phyloP scores from a whole-genome alignment of 257 asterid species.

The Parsonsia alboflavescens region DNA sequence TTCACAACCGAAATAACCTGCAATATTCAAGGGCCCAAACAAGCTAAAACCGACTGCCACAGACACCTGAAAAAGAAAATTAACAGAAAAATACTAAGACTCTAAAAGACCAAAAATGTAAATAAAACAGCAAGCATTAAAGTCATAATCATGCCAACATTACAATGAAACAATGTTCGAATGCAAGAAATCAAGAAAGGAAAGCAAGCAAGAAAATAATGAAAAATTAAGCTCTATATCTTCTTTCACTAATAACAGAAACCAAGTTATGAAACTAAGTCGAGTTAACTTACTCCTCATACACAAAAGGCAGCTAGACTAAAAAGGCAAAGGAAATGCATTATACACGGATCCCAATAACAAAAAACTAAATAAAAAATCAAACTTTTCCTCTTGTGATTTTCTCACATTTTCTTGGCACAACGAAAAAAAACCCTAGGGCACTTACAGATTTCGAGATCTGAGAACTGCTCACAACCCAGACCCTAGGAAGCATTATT shows the following conservation, averaged over 20 bases:
- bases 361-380: background rate
- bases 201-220: background rate
- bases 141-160: conserved; percentile 7
- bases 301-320: background rate
- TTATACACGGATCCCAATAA: background rate
- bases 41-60: conserved; percentile 27
- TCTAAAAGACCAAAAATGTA: background rate
- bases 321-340: background rate
- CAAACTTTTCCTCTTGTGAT: conserved; percentile 10
- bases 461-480: conserved; percentile 16
- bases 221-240: background rate
- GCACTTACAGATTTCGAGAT: conserved; percentile 15
- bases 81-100: background rate
- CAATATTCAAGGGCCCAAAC: conserved; percentile 19
- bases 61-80: conserved; percentile 45
- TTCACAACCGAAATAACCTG: conserved; percentile 11
- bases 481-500: conserved; percentile 17
- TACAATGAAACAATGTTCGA: background rate
- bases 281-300: background rate
- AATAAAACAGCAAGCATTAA: background rate
- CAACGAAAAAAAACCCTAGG: conserved; percentile 13
- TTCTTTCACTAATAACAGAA: background rate
- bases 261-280: background rate
- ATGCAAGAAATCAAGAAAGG: background rate
- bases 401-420: conserved; percentile 11